Base-by-base conservation (phyloP, 495 filamentous ascomycete genomes). In the Penicillium paradoxum region DNA sequence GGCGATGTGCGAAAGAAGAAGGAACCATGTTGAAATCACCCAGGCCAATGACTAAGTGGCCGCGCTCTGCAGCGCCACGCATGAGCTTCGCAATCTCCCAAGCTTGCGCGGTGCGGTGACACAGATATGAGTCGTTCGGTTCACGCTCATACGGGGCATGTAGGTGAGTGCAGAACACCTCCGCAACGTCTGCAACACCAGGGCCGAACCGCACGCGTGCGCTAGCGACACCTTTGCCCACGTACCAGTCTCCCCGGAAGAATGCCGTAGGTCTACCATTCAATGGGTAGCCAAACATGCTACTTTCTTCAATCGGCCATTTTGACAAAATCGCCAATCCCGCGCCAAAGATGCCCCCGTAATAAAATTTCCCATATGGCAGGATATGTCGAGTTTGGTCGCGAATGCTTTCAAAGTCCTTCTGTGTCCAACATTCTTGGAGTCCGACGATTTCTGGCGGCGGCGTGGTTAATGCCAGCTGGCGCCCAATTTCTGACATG, bases 1-100 rank as follows among this genome's bases (percentile, higher is more conserved):
- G 72, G 39, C 83, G 81, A 63, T 97, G 89, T n/a, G 90, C 87
- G 17, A 96, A 83, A 1, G 90, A 95, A 4, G 86, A 72, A 13
- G 93, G 92, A 14, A 89, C 66, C 87, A 96, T 96, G 68, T 98
- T 97, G 72, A 97, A 96, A 69, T 97, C 93, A 19, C 93, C 93
- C 6, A 95, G 65, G 1, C 83, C 92, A 15, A 97, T 74, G 6
- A 89, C 90, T 6, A 96, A 73, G 66, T 93, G 88, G 1, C 91
- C 91, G 5, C 89, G 77, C 60, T 93, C 90, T 1, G 83, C 80
- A 11, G 95, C 93, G 18, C 83, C 88, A 5, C 90, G 85, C 69
- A 96, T 86, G 7, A 97, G 73, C 70, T 95, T 96, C 29, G 91
- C 79, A 42, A 97, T 90, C 70, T 97, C 89, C 93, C 93, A 98